Conservation (phyloP, 2,329 filamentous ascomycete species). For the Ophiostoma angusticollis region DNA sequence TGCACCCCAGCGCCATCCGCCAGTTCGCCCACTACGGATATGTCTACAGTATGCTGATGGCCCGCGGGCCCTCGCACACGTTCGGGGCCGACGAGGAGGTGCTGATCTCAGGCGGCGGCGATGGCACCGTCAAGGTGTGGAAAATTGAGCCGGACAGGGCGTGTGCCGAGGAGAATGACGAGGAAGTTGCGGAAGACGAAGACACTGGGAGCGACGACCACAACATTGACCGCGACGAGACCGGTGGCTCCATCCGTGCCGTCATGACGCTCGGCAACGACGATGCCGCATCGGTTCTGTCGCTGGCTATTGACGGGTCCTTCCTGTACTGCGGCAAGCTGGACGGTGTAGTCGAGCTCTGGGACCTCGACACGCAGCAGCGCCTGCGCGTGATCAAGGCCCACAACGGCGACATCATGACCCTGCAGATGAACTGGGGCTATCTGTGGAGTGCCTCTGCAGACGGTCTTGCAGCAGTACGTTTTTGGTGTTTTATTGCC, state of each 20-base stretch:
- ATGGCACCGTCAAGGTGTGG: constrained; percentile 95
- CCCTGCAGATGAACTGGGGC: constrained; percentile 73
- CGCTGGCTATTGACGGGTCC: constrained; percentile 74
- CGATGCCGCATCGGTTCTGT: constrained; percentile 55
- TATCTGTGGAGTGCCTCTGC: constrained; percentile 80
- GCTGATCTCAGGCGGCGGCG: constrained; percentile 80
- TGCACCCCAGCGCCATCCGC: constrained; percentile 64
- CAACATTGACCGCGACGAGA: constrained; percentile 35
- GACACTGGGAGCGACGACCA: constrained; percentile 24
- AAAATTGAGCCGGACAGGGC: constrained; percentile 32
- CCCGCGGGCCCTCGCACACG: constrained; percentile 53
- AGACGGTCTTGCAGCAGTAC: constrained; percentile 73
- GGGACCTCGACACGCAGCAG: constrained; percentile 92
- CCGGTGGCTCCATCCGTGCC: constrained; percentile 51
- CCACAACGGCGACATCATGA: constrained; percentile 71
- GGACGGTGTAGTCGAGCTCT: constrained; percentile 81
- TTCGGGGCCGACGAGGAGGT: constrained; percentile 65
- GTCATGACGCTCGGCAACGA: constrained; percentile 52
- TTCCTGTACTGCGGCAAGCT: constrained; percentile 87
- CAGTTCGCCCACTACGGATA: constrained; percentile 94
- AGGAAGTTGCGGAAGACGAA: constrained; percentile 32
- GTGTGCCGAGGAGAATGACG: constrained; percentile 21
- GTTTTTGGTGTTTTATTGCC: constrained; percentile 15
- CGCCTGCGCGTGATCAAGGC: constrained; percentile 75
- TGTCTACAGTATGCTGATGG: constrained; percentile 89